phyloP scores from a whole-genome alignment of 768 basidiomycete species.

The Termitomyces sp. region DNA sequence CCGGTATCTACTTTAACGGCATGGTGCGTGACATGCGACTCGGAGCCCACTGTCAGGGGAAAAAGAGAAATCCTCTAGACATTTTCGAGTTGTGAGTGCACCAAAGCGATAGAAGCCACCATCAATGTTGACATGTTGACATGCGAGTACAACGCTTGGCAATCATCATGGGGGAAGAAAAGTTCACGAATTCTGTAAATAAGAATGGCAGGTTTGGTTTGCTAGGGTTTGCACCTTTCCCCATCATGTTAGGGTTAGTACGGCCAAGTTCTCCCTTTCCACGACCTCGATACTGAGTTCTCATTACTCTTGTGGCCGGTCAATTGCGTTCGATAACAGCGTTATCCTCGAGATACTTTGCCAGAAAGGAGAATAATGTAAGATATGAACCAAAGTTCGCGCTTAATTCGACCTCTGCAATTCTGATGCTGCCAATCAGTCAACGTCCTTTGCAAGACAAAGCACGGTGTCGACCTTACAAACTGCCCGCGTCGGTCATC shows the following conservation, averaged over 20 bases:
- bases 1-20: not conserved
- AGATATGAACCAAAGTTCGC: not conserved
- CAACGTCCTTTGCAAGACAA: not conserved
- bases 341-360: not conserved
- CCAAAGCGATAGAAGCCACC: not conserved
- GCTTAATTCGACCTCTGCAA: not conserved
- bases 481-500: not conserved
- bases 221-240: not conserved
- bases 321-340: not conserved
- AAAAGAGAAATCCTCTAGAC: not conserved
- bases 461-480: not conserved
- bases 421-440: constrained; percentile 3
- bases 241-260: not conserved
- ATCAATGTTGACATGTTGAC: not conserved
- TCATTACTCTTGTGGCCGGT: not conserved
- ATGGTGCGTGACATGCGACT: too few relatives aligned
- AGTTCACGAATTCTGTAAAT: not conserved
- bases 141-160: not conserved
- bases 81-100: not conserved
- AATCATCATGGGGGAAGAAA: not conserved
- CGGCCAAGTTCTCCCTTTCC: not conserved
- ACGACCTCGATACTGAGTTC: not conserved
- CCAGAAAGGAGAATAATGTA: not conserved
- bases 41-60: too few relatives aligned
- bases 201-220: not conserved